These are phyloP conservation scores for Dioszegia aurantiaca DNA, from an alignment of 768 basidiomycete genomes.

Conservation along the genomic window DNA sequence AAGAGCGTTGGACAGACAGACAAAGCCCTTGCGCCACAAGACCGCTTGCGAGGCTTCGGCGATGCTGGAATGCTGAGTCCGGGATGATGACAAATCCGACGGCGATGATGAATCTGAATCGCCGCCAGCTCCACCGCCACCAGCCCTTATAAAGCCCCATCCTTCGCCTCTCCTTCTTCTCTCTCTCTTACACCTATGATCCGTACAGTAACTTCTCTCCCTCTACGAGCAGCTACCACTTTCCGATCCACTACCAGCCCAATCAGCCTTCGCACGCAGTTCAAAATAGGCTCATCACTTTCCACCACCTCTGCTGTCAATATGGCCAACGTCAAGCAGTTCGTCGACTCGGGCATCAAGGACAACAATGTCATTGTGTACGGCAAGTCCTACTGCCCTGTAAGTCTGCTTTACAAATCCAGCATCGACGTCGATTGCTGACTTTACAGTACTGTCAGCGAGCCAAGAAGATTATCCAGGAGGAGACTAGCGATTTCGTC, in stretches of 20 bases:
- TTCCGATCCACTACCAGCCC: slow-evolving; percentile 1
- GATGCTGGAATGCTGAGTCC: too few species aligned
- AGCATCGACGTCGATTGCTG: slow-evolving; percentile 4
- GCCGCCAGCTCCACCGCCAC: neutral
- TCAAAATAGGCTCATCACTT: slow-evolving; percentile 47
- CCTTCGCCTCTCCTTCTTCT: neutral
- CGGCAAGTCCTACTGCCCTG: slow-evolving; percentile 49
- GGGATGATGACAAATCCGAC: too few species aligned
- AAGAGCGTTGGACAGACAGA: too few species aligned
- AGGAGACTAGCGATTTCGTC: slow-evolving; percentile 34
- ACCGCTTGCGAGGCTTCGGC: too few species aligned
- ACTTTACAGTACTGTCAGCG: slow-evolving; percentile 36
- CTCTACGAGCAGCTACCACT: slow-evolving; percentile 21
- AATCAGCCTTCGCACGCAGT: neutral
- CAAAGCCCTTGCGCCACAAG: too few species aligned
- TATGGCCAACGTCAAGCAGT: slow-evolving; percentile 30
- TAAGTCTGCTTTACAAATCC: slow-evolving; percentile 22
- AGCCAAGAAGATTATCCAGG: slow-evolving; percentile 35
- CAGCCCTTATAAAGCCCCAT: neutral
- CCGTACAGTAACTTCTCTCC: slow-evolving; percentile 21
- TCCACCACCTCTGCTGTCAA: slow-evolving; percentile 34
- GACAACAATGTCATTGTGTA: slow-evolving; percentile 48
- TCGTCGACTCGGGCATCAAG: slow-evolving; percentile 40
- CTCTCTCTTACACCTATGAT: slow-evolving; percentile 4
- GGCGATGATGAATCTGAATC: neutral